Evolutionary conservation across 257 asterid species (phyloP), one percentile per base, ranked within the genome.

Genomic region (Rauvolfia tetraphylla): DNA sequence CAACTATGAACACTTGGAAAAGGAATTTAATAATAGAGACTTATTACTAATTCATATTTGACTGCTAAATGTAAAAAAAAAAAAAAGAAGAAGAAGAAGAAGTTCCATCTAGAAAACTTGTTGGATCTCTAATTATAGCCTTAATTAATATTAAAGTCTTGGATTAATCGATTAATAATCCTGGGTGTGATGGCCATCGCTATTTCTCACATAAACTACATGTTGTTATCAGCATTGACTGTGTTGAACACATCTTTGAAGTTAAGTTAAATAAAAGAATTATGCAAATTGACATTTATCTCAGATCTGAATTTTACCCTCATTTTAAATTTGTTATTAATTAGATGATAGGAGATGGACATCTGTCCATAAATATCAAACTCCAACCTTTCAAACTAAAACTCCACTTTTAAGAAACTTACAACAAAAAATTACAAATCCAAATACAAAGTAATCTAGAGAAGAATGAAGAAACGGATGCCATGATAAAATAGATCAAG

Each of bases 151-250:
- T 27, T 27, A 0, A 18, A 0, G 2, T 23, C 2, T 27, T 71
- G 58, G 12, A 71, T 49, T 5, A 38, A 31, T 49, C n/a, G 56
- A 48, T 48, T 71, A 71, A 29, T 46, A 38, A 41, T 27, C n/a
- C 3, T 27, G 12, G 48, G 58, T 27, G 44, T 31, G 44, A 39
- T 58, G 10, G 71, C 44, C 61, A 61, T 61, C 0, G 1, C 29
- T 61, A 27, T 39, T 59, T 58, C 1, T 25, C 33, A 27, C 0
- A 36, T 27, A 38, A 73, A 38, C 56, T 38, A 5, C 56, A 27
- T 41, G 59, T 74, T 61, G 10, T 44, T 42, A 27, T 74, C 71
- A 39, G 61, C 71, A 42, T 61, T 74, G 78, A 74, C 78, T 20
- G 51, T 53, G 34, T 34, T 74, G 14, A 41, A 42, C 53, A 61